These are phyloP conservation scores for Pythium brachiatum DNA, from an alignment of 352 stramenopile genomes.

Conservation along the genomic window DNA sequence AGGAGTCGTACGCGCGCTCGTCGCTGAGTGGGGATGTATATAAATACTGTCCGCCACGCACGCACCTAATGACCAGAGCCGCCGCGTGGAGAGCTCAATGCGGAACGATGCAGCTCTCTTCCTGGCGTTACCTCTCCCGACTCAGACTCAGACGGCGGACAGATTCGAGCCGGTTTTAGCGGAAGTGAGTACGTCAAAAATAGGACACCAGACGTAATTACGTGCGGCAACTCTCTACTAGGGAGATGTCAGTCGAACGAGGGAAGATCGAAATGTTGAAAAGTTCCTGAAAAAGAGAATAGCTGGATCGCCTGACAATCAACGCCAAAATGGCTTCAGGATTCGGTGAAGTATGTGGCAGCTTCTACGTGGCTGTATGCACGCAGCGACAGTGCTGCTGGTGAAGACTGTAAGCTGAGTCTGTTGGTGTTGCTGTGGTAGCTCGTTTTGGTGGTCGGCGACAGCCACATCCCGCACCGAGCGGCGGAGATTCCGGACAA, in stretches of 20 bases:
- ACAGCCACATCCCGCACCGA: constrained; percentile 96
- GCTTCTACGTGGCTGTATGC: neutral
- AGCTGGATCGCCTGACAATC: neutral
- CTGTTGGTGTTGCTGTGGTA: constrained; percentile 35
- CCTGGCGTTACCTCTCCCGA: constrained; percentile 1
- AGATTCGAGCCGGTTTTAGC: neutral
- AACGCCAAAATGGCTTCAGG: constrained; percentile 28
- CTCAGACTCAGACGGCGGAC: constrained; percentile 7
- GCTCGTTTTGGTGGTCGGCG: constrained; percentile 96
- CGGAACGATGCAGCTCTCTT: neutral
- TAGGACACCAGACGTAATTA: neutral
- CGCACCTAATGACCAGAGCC: neutral
- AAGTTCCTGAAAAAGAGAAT: neutral
- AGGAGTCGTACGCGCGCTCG: neutral
- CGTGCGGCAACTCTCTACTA: neutral
- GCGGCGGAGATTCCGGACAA: constrained; percentile 94
- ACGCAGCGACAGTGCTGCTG: neutral
- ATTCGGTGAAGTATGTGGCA: constrained; percentile 24
- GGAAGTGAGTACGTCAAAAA: neutral
- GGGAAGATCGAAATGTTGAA: constrained; percentile 3
- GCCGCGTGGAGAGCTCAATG: neutral
- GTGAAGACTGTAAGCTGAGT: neutral
- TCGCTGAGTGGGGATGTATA: neutral
- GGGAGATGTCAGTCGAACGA: constrained; percentile 2
- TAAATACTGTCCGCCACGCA: neutral